Conservation (phyloP, 2,329 filamentous ascomycete species). For the Sarocladium kiliense region DNA sequence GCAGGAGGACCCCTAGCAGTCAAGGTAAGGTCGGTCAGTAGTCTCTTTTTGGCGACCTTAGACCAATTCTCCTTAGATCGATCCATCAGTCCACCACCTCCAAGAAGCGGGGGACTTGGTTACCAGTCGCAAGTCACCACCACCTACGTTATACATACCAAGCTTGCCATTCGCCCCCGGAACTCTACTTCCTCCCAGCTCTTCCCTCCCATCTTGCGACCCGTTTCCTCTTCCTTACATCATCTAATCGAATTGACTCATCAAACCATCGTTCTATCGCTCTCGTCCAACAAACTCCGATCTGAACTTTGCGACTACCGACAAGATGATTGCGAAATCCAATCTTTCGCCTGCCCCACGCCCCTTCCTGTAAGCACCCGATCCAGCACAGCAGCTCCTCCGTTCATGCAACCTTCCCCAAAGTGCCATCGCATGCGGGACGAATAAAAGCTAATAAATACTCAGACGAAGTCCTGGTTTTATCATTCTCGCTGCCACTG, state of each 20-base stretch:
- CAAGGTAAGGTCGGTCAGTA: too few species aligned
- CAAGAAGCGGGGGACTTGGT: not conserved
- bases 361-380: slow-evolving; percentile 17
- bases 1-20: too few species aligned
- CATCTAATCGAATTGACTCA: not conserved
- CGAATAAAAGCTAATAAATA: too few species aligned
- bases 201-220: not conserved
- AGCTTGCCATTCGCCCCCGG: not conserved
- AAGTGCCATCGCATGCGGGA: too few species aligned
- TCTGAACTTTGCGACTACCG: not conserved
- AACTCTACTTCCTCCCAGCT: slow-evolving; percentile 3
- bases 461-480: slow-evolving; percentile 33
- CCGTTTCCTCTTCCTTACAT: not conserved
- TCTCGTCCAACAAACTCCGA: not conserved
- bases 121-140: not conserved
- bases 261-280: not conserved
- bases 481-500: slow-evolving; percentile 25
- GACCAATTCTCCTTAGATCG: not conserved
- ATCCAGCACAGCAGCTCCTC: not conserved
- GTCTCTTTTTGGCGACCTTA: too few species aligned
- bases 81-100: not conserved
- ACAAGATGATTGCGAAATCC: slow-evolving; percentile 10
- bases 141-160: not conserved
- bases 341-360: slow-evolving; percentile 14
- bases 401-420: not conserved